phyloP scores from a whole-genome alignment of 2,329 filamentous ascomycete genomes.

The Talaromyces atroroseus region DNA sequence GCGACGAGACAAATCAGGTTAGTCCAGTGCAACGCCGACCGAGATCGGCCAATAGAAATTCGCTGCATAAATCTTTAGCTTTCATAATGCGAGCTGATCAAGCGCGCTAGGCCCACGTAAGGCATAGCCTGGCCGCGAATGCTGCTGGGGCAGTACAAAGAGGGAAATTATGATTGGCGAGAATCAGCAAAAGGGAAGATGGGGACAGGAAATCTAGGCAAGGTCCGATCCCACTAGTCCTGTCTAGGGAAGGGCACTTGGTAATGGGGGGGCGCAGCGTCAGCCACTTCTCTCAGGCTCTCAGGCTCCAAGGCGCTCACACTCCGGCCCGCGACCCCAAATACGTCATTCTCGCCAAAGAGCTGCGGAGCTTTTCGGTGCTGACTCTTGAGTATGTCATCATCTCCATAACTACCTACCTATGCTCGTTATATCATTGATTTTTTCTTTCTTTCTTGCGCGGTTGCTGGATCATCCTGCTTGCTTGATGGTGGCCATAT shows the following conservation, averaged over 20 bases:
- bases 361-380: slow-evolving; percentile 3
- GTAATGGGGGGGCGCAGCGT: background rate
- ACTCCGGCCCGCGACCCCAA: slow-evolving; percentile 11
- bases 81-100: background rate
- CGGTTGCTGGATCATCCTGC: background rate
- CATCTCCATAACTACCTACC: slow-evolving; percentile 12
- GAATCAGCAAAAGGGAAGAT: background rate
- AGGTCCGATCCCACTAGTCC: background rate
- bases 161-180: background rate
- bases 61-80: background rate
- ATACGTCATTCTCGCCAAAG: slow-evolving; percentile 26
- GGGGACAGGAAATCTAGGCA: background rate
- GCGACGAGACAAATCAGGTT: background rate
- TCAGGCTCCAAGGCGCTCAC: too few species aligned
- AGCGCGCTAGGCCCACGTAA: background rate
- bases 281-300: too few species aligned
- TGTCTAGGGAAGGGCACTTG: background rate
- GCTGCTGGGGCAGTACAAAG: background rate
- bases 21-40: background rate
- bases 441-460: background rate
- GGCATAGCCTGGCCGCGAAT: background rate
- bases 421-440: background rate
- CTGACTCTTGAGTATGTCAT: background rate
- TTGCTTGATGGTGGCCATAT: background rate
- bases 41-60: slow-evolving; percentile 4